Evolutionary conservation across 2,329 filamentous ascomycete genomes (phyloP).

Genomic region (Colletotrichum spinosum): DNA sequence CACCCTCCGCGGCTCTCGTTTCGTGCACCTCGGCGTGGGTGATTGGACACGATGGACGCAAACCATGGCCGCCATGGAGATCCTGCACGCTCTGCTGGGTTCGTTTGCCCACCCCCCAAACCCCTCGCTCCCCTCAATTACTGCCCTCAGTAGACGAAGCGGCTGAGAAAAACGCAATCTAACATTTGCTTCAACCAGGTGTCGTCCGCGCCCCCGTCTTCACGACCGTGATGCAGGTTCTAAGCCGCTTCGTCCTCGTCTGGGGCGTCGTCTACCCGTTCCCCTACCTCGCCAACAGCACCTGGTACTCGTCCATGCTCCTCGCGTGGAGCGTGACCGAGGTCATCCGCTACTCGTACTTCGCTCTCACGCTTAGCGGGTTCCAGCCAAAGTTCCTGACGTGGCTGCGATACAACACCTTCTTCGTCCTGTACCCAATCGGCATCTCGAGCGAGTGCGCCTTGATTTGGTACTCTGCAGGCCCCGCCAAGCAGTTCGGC

Average conservation of each 20-base stretch:
- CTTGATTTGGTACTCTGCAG: conserved; percentile 79
- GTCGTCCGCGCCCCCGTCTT: conserved; percentile 86
- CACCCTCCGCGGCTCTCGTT: conserved; percentile 63
- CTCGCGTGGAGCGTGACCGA: conserved; percentile 91
- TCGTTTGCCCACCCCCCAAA: conserved; percentile 42
- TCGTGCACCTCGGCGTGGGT: conserved; percentile 72
- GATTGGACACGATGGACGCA: conserved; percentile 83
- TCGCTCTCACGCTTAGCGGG: conserved; percentile 77
- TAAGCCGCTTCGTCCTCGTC: conserved; percentile 86
- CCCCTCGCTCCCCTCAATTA: too few species aligned
- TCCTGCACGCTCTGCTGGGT: conserved; percentile 85
- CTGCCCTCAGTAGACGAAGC: not conserved
- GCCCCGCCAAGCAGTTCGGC: conserved; percentile 63
- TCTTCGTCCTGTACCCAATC: conserved; percentile 91
- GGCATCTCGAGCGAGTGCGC: conserved; percentile 90
- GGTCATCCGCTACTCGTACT: conserved; percentile 93
- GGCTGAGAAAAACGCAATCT: not conserved
- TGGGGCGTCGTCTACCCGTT: conserved; percentile 86
- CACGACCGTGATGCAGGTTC: conserved; percentile 92
- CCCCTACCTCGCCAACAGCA: conserved; percentile 70
- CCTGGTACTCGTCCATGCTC: conserved; percentile 82
- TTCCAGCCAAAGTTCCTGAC: conserved; percentile 73
- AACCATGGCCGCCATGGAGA: conserved; percentile 84
- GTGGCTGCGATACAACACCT: conserved; percentile 92
- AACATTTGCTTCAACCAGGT: conserved; percentile 59